Percentiles rank a stretch among this genome's conserved stretches.
phyloP scores from a whole-genome alignment of 164 flowering plant species.

The Akebia trifoliata region DNA sequence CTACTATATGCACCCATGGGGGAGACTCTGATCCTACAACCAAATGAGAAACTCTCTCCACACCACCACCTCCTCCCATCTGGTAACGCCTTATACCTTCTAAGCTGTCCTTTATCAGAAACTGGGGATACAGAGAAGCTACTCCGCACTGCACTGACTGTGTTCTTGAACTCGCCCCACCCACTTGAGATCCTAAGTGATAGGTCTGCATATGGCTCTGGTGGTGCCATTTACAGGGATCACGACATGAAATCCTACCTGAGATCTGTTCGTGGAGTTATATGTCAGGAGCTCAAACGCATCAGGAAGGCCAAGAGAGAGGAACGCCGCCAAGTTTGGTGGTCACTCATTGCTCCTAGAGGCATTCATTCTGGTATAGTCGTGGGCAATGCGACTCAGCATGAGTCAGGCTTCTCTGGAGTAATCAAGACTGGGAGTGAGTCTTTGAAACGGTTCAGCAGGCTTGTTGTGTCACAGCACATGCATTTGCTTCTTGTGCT shows the following conservation, averaged over 20 bases:
- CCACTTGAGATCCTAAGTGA: constrained; percentile 92
- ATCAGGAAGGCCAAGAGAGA: constrained; percentile 55
- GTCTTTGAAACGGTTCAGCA: constrained; percentile 58
- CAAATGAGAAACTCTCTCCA: constrained; percentile 79
- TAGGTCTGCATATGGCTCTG: constrained; percentile 77
- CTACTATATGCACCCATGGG: constrained; percentile 84
- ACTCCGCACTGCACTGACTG: constrained; percentile 52
- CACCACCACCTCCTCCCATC: constrained; percentile 84
- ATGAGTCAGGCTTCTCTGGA: constrained; percentile 45
- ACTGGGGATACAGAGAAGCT: constrained; percentile 40
- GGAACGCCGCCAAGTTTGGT: constrained; percentile 53
- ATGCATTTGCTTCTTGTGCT: constrained; percentile 62
- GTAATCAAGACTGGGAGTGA: constrained; percentile 42
- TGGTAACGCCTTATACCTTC: constrained; percentile 72
- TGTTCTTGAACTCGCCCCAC: constrained; percentile 83
- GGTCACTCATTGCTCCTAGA: constrained; percentile 51
- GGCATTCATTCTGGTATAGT: constrained; percentile 18
- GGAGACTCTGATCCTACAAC: constrained; percentile 80
- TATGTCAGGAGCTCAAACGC: constrained; percentile 61
- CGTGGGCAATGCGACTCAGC: constrained; percentile 11
- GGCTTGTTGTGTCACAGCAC: constrained; percentile 61
- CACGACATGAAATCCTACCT: constrained; percentile 85
- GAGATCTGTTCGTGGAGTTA: constrained; percentile 47
- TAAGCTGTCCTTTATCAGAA: constrained; percentile 32
- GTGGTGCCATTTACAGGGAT: constrained; percentile 73